Base-by-base conservation (phyloP, 352 stramenopile species). In the Pythium volutum region DNA sequence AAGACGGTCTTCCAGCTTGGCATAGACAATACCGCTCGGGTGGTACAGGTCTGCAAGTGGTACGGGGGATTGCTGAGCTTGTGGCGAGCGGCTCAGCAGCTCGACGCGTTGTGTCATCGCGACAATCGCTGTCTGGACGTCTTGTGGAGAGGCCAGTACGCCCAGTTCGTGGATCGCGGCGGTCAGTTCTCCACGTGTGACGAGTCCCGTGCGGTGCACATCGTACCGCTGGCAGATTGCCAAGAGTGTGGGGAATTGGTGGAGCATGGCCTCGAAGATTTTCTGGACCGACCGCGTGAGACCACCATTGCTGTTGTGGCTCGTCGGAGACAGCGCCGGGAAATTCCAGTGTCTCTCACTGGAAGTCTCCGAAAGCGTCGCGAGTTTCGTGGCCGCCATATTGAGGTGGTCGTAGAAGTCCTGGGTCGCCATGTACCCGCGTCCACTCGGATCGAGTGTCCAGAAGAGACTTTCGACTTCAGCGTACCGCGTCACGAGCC, bases 381-480 rank as follows among this genome's bases (percentile, higher is more conserved):
- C 29, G 4, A 62, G 36, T 29, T 57, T 56, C 6, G 41, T 65
- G 4, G 67, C 52, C 2, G 45, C 47, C 3, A 15, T 53, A 29
- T 83, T 79, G 20, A 92, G 51, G 53, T 92, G 77, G 45, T 87
- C 70, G 64, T 91, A 89, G 18, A 92, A 73, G 18, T 88, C 83
- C 50, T 79, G 66, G 11, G 62, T 75, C 12, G 60, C 52, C 20
- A 92, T 75, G 54, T 85, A 90, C 7, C 83, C 81, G 9, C 75
- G 74, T 1, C 81, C 83, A 39, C 74, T 71, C 9, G 80, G 82
- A 46, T 92, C 83, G 2, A 92, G 66, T n/a, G 66, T 74, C 81
- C 83, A 92, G 52, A 92, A 92, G 23, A 92, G 69, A 2, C 70
- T 67, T 47, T 92, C 81, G 4, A 92, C 77, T 33, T 92, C 83